Evolutionary conservation across 306 rosid species (phyloP).

Genomic region (Cicer bijugum): DNA sequence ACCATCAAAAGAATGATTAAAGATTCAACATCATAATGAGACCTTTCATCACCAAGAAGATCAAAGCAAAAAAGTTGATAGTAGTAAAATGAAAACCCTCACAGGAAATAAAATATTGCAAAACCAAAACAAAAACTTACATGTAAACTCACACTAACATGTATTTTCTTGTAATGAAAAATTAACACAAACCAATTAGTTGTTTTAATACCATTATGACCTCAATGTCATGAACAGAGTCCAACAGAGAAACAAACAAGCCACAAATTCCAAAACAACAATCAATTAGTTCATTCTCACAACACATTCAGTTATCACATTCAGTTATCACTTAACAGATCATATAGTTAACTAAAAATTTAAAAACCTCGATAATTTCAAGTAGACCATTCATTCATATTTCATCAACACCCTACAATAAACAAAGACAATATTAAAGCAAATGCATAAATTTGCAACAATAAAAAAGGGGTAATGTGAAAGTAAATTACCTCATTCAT

Average conservation of each 20-base stretch:
- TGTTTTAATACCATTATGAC: conserved; percentile 85
- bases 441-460: not conserved
- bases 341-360: not conserved
- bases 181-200: conserved; percentile 46
- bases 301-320: not conserved
- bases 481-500: conserved; percentile 60
- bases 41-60: too few species aligned
- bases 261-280: not conserved
- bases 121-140: not conserved
- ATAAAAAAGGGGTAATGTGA: not conserved
- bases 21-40: too few species aligned
- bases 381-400: not conserved
- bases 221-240: conserved; percentile 84
- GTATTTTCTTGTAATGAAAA: conserved; percentile 94
- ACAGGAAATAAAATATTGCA: conserved; percentile 11
- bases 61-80: too few species aligned
- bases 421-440: not conserved
- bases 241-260: conserved; percentile 51
- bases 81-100: not conserved
- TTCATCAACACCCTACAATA: not conserved
- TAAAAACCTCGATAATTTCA: not conserved
- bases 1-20: too few species aligned
- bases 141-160: conserved; percentile 59
- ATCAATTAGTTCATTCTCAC: not conserved
- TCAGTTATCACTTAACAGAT: not conserved